A percentile compares a stretch with the other conserved stretches of the same genome.
These are phyloP conservation scores for Ramalina intermedia DNA, from an alignment of 495 filamentous ascomycete species.

Conservation along the genomic window DNA sequence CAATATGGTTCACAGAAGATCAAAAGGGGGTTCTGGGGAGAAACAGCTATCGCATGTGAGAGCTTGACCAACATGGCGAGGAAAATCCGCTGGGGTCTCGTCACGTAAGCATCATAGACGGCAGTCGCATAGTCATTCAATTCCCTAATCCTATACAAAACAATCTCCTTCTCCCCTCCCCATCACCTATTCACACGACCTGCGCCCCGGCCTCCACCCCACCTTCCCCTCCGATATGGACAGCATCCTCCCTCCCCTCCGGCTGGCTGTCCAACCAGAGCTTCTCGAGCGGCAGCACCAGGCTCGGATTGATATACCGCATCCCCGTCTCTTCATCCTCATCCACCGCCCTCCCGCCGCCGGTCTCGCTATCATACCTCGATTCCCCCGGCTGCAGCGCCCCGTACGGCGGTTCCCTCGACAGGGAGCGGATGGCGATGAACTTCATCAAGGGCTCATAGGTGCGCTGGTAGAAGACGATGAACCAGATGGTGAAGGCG, in stretches of 20 bases:
- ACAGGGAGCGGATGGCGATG: constrained; percentile 76
- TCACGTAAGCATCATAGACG: too few species aligned
- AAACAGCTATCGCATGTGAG: too few species aligned
- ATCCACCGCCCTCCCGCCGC: constrained; percentile 34
- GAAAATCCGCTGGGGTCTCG: too few species aligned
- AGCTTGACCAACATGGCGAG: too few species aligned
- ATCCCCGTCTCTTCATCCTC: constrained; percentile 50
- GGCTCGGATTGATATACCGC: constrained; percentile 59
- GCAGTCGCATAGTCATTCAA: too few species aligned
- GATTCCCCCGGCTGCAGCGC: constrained; percentile 25
- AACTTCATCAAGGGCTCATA: constrained; percentile 82
- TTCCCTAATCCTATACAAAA: too few species aligned
- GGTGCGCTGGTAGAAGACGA: constrained; percentile 53
- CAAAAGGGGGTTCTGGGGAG: too few species aligned
- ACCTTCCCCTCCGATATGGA: constrained; percentile 12
- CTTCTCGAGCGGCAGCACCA: constrained; percentile 46
- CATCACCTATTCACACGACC: not conserved
- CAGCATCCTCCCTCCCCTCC: constrained; percentile 16
- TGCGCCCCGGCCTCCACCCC: not conserved
- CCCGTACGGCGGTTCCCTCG: constrained; percentile 30
- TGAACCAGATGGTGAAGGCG: constrained; percentile 69
- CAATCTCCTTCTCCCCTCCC: not conserved
- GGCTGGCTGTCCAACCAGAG: constrained; percentile 13
- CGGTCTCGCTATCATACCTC: constrained; percentile 23
- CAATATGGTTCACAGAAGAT: too few species aligned